Evolutionary conservation across 768 basidiomycete genomes (phyloP).

Genomic region (Termitomyces sp.): DNA sequence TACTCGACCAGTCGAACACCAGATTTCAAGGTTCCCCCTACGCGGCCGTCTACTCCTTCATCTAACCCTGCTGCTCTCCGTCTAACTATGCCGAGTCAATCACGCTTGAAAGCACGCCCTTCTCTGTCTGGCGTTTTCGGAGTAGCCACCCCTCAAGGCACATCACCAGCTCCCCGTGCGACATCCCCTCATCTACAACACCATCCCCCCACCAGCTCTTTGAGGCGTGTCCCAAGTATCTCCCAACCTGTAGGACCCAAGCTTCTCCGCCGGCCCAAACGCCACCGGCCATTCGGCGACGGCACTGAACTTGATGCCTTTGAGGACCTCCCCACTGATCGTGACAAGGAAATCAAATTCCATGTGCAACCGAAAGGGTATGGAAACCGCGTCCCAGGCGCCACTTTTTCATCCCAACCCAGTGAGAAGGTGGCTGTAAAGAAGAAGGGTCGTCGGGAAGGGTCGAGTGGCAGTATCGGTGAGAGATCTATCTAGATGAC

Average conservation of each 20-base stretch:
- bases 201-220: conserved; percentile 55
- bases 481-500: not conserved
- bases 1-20: conserved; percentile 62
- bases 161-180: conserved; percentile 50
- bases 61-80: conserved; percentile 74
- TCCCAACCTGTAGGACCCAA: conserved; percentile 52
- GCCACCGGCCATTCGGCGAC: conserved; percentile 73
- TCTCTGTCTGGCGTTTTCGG: conserved; percentile 77
- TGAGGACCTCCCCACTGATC: conserved; percentile 84
- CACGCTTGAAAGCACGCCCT: conserved; percentile 70
- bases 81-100: conserved; percentile 85
- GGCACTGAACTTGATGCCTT: conserved; percentile 88
- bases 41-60: conserved; percentile 77
- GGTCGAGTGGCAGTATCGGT: conserved; percentile 42
- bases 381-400: conserved; percentile 59
- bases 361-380: conserved; percentile 72
- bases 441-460: conserved; percentile 51
- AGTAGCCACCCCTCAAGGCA: conserved; percentile 42
- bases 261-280: conserved; percentile 74
- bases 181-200: conserved; percentile 27
- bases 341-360: conserved; percentile 75
- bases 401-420: conserved; percentile 34
- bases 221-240: conserved; percentile 34
- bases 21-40: conserved; percentile 72
- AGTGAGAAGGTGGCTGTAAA: conserved; percentile 54